Evolutionary conservation across 192 early-diverging fungal genomes (phyloP).

Genomic region (Rhizoclosmatium sp.): DNA sequence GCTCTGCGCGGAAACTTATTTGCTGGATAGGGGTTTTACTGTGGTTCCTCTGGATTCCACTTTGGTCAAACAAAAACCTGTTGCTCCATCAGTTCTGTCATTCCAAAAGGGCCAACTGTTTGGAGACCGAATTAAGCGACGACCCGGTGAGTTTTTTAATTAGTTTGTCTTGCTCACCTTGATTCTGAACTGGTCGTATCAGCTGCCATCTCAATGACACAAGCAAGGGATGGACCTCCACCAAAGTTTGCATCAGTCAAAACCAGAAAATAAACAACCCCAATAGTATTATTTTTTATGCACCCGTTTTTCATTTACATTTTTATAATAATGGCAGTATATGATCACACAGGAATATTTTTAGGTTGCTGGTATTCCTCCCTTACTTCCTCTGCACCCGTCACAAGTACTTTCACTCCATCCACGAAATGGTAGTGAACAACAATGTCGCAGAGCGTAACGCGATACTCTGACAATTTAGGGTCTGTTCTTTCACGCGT

Average conservation of each 20-base stretch:
- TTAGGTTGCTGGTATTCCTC: background rate
- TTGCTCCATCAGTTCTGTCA: background rate
- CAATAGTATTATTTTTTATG: too few species aligned
- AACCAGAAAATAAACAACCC: background rate
- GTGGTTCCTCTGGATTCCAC: slow-evolving; percentile 20
- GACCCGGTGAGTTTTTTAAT: background rate
- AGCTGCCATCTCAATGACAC: background rate
- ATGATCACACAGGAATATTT: background rate
- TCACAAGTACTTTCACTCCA: background rate
- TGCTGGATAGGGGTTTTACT: slow-evolving; percentile 10
- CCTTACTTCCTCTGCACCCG: background rate
- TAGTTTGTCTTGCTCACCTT: background rate
- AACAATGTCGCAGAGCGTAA: slow-evolving; percentile 30
- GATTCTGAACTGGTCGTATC: background rate
- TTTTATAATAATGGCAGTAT: too few species aligned
- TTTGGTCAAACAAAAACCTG: slow-evolving; percentile 23
- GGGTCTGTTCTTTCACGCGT: slow-evolving; percentile 25
- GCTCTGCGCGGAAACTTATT: background rate
- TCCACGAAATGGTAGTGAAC: slow-evolving; percentile 17
- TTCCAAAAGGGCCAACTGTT: slow-evolving; percentile 18
- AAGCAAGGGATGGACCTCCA: background rate
- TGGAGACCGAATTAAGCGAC: slow-evolving; percentile 12
- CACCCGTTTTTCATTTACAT: too few species aligned
- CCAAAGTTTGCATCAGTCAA: background rate
- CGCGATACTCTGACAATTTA: slow-evolving; percentile 29